These are phyloP conservation scores for Macrophomina phaseolina DNA, from an alignment of 2,329 filamentous ascomycete species.

Conservation along the genomic window DNA sequence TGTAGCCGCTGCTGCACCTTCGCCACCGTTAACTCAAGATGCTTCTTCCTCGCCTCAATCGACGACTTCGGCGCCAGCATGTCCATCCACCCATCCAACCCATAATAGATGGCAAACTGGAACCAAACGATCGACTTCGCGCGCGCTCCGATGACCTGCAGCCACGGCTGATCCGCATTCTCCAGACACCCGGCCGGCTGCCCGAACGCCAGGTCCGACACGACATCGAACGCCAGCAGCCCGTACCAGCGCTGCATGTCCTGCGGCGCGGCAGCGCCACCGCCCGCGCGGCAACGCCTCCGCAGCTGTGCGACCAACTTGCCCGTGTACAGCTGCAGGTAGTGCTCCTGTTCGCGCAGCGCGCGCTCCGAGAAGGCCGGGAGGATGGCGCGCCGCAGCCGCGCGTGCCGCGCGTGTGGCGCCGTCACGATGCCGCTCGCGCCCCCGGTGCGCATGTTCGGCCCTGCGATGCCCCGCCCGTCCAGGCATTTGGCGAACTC, in stretches of 20 bases:
- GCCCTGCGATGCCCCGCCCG: neutral
- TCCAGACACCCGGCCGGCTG: constrained; percentile 37
- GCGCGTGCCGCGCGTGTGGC: constrained; percentile 38
- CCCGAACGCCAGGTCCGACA: constrained; percentile 37
- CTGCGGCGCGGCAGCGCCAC: neutral
- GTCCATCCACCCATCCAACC: neutral
- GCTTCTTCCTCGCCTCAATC: neutral
- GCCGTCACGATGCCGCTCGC: constrained; percentile 6
- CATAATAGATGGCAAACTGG: constrained; percentile 3
- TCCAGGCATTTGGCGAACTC: neutral
- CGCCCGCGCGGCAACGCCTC: neutral
- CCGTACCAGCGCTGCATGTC: neutral
- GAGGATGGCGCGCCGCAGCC: constrained; percentile 46
- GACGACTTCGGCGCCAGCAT: neutral
- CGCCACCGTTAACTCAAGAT: neutral
- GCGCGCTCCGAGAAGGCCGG: constrained; percentile 47
- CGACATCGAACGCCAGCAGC: constrained; percentile 8
- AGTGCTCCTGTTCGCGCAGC: constrained; percentile 32
- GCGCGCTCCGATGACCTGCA: constrained; percentile 5
- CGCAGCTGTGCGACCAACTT: constrained; percentile 33
- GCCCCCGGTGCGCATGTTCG: neutral
- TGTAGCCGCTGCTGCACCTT: neutral
- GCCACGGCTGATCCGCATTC: neutral
- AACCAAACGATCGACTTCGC: neutral
- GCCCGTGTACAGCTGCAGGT: constrained; percentile 31